Percentiles rank a stretch among this genome's conserved stretches.
phyloP scores from a whole-genome alignment of 108 stramenopile genomes.

The Nannochloropsis salina region DNA sequence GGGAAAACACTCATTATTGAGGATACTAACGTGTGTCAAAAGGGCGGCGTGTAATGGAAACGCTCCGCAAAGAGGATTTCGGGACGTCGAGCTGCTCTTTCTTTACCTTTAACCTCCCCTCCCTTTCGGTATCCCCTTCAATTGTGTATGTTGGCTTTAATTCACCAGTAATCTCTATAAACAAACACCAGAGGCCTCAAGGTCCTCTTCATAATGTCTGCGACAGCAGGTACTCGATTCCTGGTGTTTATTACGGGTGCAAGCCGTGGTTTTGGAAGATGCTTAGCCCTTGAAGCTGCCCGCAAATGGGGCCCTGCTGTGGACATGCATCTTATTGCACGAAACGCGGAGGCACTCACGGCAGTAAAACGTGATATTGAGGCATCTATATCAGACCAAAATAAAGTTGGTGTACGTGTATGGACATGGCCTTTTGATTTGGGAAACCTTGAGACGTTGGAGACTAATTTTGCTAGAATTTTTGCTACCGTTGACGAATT shows the following conservation, averaged over 20 bases:
- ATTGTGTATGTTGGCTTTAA: no score
- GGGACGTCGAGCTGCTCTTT: no score
- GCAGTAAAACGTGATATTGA: background rate
- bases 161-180: no score
- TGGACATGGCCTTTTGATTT: constrained; percentile 29
- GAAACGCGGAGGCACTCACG: constrained; percentile 24
- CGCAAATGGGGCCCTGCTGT: constrained; percentile 27
- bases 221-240: background rate
- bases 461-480: constrained; percentile 21
- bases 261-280: constrained; percentile 53
- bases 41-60: no score
- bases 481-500: constrained; percentile 27
- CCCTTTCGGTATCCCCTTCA: no score
- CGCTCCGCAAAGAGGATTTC: no score
- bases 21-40: no score
- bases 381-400: background rate
- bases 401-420: background rate
- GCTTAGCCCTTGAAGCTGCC: constrained; percentile 44
- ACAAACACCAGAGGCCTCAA: no score
- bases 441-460: constrained; percentile 36
- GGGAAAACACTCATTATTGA: no score
- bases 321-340: constrained; percentile 40
- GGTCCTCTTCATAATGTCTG: background rate
- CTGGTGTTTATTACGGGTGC: constrained; percentile 52
- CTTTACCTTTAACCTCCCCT: no score